Conservation (phyloP, 1,284 basidiomycete genomes). For the Caloboletus inedulis region DNA sequence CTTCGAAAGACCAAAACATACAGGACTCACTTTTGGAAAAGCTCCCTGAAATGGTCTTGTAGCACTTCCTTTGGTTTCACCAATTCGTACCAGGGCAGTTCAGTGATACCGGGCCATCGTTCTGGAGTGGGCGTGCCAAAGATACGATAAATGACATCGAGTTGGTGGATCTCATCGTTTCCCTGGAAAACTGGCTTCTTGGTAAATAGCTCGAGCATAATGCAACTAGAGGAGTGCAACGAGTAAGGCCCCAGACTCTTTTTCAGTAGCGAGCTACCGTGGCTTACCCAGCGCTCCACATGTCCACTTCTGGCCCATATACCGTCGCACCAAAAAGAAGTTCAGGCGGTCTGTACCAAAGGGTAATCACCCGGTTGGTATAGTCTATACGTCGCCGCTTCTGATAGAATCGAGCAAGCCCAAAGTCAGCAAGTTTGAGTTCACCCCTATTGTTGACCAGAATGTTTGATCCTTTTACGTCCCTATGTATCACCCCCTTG, state of each 20-base stretch:
- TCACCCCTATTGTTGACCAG: constrained; percentile 91
- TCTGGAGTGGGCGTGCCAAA: constrained; percentile 86
- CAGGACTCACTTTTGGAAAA: constrained; percentile 70
- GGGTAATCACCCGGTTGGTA: constrained; percentile 97
- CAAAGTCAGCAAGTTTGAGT: constrained; percentile 96
- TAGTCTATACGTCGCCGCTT: constrained; percentile 90
- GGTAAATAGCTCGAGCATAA: constrained; percentile 96
- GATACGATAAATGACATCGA: constrained; percentile 88
- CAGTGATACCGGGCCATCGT: constrained; percentile 79
- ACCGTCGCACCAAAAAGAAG: constrained; percentile 93
- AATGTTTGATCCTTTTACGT: constrained; percentile 99
- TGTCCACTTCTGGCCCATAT: constrained; percentile 98
- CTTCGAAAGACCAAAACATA: neutral
- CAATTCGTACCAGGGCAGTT: constrained; percentile 98
- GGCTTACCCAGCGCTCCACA: constrained; percentile 95
- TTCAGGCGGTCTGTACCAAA: constrained; percentile 99
- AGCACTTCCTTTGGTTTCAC: constrained; percentile 80
- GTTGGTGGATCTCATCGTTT: constrained; percentile 94
- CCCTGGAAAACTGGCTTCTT: constrained; percentile 96
- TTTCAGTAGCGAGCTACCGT: neutral
- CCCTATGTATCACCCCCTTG: constrained; percentile 94
- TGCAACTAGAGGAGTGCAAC: constrained; percentile 63
- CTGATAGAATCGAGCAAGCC: constrained; percentile 94
- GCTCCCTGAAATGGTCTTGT: constrained; percentile 70
- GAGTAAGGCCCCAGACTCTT: neutral